Evolutionary conservation across 2,329 filamentous ascomycete genomes (phyloP).

Genomic region (Coniosporium tulheliwenetii): DNA sequence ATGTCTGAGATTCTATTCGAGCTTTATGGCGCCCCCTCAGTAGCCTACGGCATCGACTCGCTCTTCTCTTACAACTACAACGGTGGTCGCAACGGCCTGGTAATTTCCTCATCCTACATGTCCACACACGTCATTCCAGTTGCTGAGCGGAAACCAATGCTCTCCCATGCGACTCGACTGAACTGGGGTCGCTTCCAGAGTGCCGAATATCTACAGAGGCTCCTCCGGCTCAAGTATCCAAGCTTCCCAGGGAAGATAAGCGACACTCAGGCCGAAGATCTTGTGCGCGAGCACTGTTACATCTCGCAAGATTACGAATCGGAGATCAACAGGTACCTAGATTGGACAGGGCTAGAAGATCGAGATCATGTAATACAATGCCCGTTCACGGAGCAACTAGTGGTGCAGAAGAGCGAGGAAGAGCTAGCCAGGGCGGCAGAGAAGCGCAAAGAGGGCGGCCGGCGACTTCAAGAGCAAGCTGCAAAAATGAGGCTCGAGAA

Average conservation of each 20-base stretch:
- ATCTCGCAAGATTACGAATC: slow-evolving; percentile 69
- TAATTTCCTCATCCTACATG: slow-evolving; percentile 83
- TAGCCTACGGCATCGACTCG: slow-evolving; percentile 90
- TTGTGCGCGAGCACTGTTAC: slow-evolving; percentile 82
- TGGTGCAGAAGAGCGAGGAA: slow-evolving; percentile 85
- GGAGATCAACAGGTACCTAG: slow-evolving; percentile 62
- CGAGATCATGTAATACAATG: slow-evolving; percentile 82
- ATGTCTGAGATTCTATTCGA: slow-evolving; percentile 98
- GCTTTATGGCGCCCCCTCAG: slow-evolving; percentile 77
- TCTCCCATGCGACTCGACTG: slow-evolving; percentile 71
- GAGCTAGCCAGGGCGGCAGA: slow-evolving; percentile 83
- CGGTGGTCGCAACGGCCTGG: slow-evolving; percentile 68
- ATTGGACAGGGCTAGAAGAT: slow-evolving; percentile 86
- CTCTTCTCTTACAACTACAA: slow-evolving; percentile 94
- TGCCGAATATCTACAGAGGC: slow-evolving; percentile 79
- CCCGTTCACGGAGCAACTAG: slow-evolving; percentile 79
- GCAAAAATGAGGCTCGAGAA: slow-evolving; percentile 96
- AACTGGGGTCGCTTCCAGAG: slow-evolving; percentile 92
- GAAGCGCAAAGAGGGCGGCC: slow-evolving; percentile 84
- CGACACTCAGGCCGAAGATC: slow-evolving; percentile 70
- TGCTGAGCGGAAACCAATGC: slow-evolving; percentile 66
- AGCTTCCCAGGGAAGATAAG: slow-evolving; percentile 76
- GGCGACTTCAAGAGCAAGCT: slow-evolving; percentile 84
- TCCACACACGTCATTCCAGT: slow-evolving; percentile 94
- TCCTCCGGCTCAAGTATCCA: slow-evolving; percentile 83